Evolutionary conservation across 2,329 filamentous ascomycete species (phyloP).

Genomic region (Penicillium glabrum): DNA sequence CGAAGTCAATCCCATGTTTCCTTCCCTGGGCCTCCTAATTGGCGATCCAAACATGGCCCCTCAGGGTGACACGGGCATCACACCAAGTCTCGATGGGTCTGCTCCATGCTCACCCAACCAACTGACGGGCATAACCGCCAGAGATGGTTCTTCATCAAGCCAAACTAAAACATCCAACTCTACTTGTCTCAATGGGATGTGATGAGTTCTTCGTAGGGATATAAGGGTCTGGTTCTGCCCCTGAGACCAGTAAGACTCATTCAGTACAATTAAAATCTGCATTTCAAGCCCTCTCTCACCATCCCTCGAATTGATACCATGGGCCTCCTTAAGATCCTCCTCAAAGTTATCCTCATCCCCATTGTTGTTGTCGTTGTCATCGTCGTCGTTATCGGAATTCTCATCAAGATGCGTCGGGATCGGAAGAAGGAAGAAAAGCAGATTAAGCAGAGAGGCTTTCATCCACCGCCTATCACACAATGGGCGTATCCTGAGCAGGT

Average conservation of each 20-base stretch:
- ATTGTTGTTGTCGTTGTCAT: slow-evolving; percentile 15
- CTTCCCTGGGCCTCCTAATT: background rate
- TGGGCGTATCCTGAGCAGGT: slow-evolving; percentile 9
- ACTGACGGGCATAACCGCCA: slow-evolving; percentile 5
- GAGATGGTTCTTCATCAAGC: background rate
- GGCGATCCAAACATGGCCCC: background rate
- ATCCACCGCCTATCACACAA: slow-evolving; percentile 18
- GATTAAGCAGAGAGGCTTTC: slow-evolving; percentile 5
- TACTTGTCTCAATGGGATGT: background rate
- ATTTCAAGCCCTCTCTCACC: background rate
- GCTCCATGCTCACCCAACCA: slow-evolving; percentile 6
- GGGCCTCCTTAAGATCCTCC: slow-evolving; percentile 20
- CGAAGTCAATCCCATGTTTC: too few relatives aligned
- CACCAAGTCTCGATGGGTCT: background rate
- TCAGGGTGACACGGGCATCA: slow-evolving; percentile 2
- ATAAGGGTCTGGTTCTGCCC: background rate
- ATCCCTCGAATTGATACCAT: slow-evolving; percentile 3
- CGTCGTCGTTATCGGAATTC: slow-evolving; percentile 1
- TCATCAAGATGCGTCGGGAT: slow-evolving; percentile 15
- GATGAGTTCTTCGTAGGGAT: background rate
- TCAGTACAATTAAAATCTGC: background rate
- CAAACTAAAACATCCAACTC: background rate
- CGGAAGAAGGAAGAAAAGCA: slow-evolving; percentile 11
- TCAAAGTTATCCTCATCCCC: slow-evolving; percentile 23
- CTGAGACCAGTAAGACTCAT: background rate